Evolutionary conservation across 2,329 filamentous ascomycete species (phyloP), one percentile per base, ranked within the genome.

Genomic region (Diplodia seriata): DNA sequence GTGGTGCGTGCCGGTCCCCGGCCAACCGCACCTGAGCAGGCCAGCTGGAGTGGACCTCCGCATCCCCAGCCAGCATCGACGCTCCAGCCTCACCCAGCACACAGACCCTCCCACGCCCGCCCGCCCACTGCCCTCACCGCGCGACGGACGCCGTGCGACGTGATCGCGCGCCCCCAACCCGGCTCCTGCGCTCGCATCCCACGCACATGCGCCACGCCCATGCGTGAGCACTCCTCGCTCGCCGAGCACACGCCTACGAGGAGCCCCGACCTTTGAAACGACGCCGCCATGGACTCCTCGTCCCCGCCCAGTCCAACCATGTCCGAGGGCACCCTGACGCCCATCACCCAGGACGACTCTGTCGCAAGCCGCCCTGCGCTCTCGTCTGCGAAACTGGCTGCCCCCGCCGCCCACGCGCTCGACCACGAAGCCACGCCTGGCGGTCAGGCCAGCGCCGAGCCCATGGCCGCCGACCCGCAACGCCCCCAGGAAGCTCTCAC

Each of bases 401-500:
- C n/a, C 40, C n/a, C 54, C 29, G 40, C 29, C n/a, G 54, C 51
- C n/a, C n/a, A 31, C 29, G 54, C 54, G 20, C 18, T 36, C 64
- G 53, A 66, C n/a, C 53, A 57, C 64, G 65, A 53, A 31, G 12
- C 43, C 33, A 26, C 53, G 31, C 49, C 55, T 38, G 20, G 38
- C 54, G 49, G 65, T 51, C 65, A 51, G 29, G 20, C 55, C 29
- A 59, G 49, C 49, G 55, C 33, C 65, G 65, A 67, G 20, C 55
- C 65, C 43, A 61, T 54, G 47, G 66, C 55, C 20, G 47, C 55
- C 55, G 57, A 68, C 57, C 51, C 50, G 57, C 57, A 63, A 18
- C 56, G 59, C 20, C 73, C 73, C 67, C 73, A 74, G 33, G 68
- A 81, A 55, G 72, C 75, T 54, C 74, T 73, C 53, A 80, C 81